Percentiles rank a stretch among this genome's conserved stretches.
phyloP scores from a whole-genome alignment of 441 rosid genomes.

The Gossypium davidsonii region DNA sequence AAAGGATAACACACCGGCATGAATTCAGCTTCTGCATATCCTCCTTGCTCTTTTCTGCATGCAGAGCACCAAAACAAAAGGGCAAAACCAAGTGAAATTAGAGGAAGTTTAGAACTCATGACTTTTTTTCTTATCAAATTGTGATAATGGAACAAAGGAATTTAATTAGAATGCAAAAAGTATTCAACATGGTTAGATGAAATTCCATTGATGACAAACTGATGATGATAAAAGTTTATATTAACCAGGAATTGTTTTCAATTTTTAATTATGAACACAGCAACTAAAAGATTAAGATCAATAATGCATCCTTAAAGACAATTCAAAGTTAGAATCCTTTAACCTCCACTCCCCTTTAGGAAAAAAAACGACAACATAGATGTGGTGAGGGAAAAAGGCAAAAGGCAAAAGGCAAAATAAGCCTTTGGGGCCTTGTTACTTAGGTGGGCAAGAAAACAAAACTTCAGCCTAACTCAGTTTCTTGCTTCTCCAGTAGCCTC shows the following conservation, averaged over 20 bases:
- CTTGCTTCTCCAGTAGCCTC: background rate
- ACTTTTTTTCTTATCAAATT: background rate
- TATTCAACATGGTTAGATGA: background rate
- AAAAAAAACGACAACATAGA: background rate
- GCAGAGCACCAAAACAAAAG: background rate
- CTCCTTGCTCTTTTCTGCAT: constrained; percentile 28
- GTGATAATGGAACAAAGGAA: background rate
- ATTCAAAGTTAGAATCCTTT: background rate
- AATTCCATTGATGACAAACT: background rate
- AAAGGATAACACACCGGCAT: constrained; percentile 31
- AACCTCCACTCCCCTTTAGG: background rate
- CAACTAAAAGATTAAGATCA: background rate
- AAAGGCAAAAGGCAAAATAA: background rate
- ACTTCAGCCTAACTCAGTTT: too few species aligned
- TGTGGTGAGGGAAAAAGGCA: background rate
- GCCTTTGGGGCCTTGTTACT: too few species aligned
- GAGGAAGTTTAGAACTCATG: background rate
- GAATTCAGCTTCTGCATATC: constrained; percentile 34
- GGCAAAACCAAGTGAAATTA: background rate
- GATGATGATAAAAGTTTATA: background rate
- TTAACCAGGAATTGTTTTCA: background rate
- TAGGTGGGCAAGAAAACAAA: too few species aligned
- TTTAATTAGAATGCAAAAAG: background rate
- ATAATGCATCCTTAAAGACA: background rate
- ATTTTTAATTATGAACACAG: background rate